Percentiles rank a stretch among this genome's conserved stretches.
phyloP scores from a whole-genome alignment of 345 rosid genomes.

The Euclidium syriacum region DNA sequence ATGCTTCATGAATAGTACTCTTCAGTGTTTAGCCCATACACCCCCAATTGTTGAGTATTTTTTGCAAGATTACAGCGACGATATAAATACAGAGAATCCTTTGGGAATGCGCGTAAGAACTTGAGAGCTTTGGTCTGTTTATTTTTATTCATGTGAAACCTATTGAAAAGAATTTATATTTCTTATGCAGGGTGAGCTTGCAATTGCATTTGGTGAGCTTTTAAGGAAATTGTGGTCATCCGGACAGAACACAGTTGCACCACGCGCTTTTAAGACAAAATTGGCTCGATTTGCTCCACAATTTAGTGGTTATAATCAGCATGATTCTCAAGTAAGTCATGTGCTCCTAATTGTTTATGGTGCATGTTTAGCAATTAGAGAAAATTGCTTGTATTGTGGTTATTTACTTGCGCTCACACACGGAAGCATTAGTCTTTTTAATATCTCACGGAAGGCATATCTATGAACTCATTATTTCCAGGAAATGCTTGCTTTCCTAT shows the following conservation, averaged over 20 bases:
- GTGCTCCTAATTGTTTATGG: background rate
- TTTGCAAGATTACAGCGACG: constrained; percentile 67
- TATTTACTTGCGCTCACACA: background rate
- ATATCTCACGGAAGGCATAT: background rate
- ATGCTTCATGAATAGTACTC: constrained; percentile 92
- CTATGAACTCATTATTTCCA: constrained; percentile 22
- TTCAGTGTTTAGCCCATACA: constrained; percentile 91
- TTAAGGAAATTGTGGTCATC: constrained; percentile 82
- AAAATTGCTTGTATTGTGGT: background rate
- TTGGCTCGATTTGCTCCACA: constrained; percentile 90
- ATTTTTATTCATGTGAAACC: background rate
- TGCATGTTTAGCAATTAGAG: background rate
- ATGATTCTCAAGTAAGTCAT: constrained; percentile 86
- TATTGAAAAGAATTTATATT: constrained; percentile 6
- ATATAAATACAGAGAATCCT: constrained; percentile 78
- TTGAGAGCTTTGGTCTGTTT: constrained; percentile 8
- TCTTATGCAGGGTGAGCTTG: constrained; percentile 84
- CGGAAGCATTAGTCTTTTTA: background rate
- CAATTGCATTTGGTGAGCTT: constrained; percentile 78
- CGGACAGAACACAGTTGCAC: constrained; percentile 56
- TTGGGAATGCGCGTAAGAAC: constrained; percentile 82
- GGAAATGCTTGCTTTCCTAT: constrained; percentile 89
- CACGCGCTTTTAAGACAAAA: constrained; percentile 75
- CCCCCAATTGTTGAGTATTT: constrained; percentile 79
- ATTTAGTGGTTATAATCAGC: constrained; percentile 96